Evolutionary conservation across 2,329 filamentous ascomycete species (phyloP).

Genomic region (Alternaria sp.): DNA sequence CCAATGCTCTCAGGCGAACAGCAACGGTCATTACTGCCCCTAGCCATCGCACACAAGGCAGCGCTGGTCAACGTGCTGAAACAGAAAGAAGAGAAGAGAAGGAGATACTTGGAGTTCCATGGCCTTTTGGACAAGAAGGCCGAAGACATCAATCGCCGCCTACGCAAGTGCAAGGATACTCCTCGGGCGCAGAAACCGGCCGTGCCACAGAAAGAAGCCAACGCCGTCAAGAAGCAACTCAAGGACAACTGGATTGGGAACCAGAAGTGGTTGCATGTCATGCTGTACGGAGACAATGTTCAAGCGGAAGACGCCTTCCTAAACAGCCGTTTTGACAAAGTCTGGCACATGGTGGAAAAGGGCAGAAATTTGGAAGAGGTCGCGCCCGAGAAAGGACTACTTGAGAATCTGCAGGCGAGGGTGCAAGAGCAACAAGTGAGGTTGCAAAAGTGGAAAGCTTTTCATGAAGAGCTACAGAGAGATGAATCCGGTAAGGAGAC

Average conservation of each 20-base stretch:
- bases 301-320: constrained; percentile 69
- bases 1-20: constrained; percentile 41
- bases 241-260: constrained; percentile 81
- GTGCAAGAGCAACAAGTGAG: constrained; percentile 72
- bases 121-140: constrained; percentile 71
- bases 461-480: constrained; percentile 58
- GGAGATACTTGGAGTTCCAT: constrained; percentile 69
- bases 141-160: constrained; percentile 63
- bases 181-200: constrained; percentile 38
- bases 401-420: constrained; percentile 75
- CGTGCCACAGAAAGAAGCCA: constrained; percentile 44
- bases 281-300: constrained; percentile 72
- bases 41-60: constrained; percentile 76
- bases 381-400: constrained; percentile 60
- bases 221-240: constrained; percentile 65
- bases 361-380: constrained; percentile 67
- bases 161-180: constrained; percentile 53
- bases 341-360: constrained; percentile 73
- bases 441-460: constrained; percentile 77
- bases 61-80: constrained; percentile 68
- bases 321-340: constrained; percentile 70
- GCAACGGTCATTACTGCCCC: constrained; percentile 62
- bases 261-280: constrained; percentile 74
- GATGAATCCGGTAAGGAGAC: constrained; percentile 15
- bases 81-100: constrained; percentile 67